Base-by-base conservation (phyloP, 192 early-diverging fungal genomes). In the Blastocladiella britannica region DNA sequence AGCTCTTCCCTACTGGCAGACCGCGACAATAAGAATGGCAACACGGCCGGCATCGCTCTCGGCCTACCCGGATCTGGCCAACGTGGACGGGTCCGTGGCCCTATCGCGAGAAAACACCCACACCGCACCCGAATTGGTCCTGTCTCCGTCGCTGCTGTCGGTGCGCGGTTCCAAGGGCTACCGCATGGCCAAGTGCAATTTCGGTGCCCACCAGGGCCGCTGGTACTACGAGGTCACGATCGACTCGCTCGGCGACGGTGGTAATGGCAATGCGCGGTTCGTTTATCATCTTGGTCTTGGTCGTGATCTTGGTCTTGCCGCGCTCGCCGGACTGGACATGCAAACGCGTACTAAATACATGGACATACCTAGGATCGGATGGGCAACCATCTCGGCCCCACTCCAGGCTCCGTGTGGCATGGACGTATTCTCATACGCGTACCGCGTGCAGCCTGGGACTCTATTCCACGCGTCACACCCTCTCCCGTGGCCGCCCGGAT, bases 171-270 rank as follows among this genome's bases (percentile, higher is more conserved):
- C 15, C 15, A 9, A 20, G 3, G 83, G 82, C 2, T 87, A 87
- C 61, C 70, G 83, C 2, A 75, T 83, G 77, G 76, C 79, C 52
- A 87, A 87, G 64, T 77, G 83, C 12, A 76, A 76, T 4, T 83
- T 85, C 56, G 85, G 85, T 4, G 78, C 82, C 6, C 80, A 78
- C 63, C 70, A 77, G 30, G 83, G 83, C 7, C 70, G 73, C 6
- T 87, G 83, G 82, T 84, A 83, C 64, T 87, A 72, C 63, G 85
- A 87, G 63, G 72, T 70, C n/a, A 64, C 63, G 22, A 63, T 87
- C 7, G 67, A 72, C 28, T 60, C 68, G 25, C 60, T 69, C 26
- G 62, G 65, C n/a, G 69, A 75, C 30, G 63, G 68, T 53, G 80
- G 73, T 25, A 77, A 83, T 62, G 65, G n/a, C n/a, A n/a, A n/a